Base-by-base conservation (phyloP, 441 rosid genomes). In the Populus trichocarpa region DNA sequence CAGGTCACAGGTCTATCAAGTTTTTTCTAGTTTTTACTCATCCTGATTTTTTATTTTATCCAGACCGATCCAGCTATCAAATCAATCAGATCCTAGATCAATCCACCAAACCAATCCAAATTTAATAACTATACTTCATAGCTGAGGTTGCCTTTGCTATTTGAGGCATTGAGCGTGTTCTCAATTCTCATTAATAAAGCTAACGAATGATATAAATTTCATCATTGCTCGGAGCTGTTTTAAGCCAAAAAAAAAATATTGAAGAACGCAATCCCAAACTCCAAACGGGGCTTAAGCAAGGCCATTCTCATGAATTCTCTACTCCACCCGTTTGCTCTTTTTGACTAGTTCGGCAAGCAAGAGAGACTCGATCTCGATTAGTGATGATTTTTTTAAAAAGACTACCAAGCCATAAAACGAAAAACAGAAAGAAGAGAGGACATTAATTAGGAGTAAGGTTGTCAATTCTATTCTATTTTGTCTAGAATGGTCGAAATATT, bases 1-100 rank as follows among this genome's bases (percentile, higher is more conserved):
- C 0, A 0, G 0, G 3, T 38, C 42, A 38, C 12, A 0, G 0
- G 0, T 9, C 3, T 8, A 2, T 10, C 2, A 2, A 0, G 3
- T n/a, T 9, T 38, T 38, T 8, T 38, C 1, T 8, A 1, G 10
- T 1, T 8, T 36, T 8, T 8, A 38, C 2, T 9, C 0, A 38
- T 38, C 3, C 0, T 2, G 3, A n/a, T n/a, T n/a, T 25, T 25
- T 25, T 25, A 25, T 25, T 25, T 25, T 25, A 25, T 28, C 3
- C 30, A 28, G 3, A 28, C 2, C 30, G 30, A 0, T 25, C 1
- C 25, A 25, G 1, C 0, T 25, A 25, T 25, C 25, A 25, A 25
- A 25, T 25, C 25, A 25, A 25, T 25, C 25, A 25, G 1, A 25
- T 25, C 25, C 1, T 1, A 25, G 1, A 25, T 25, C 1, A 25